Evolutionary conservation across 805 yeast genomes (phyloP), one percentile per base, ranked within the genome.

Genomic region (Zygoascus biomembranicola): DNA sequence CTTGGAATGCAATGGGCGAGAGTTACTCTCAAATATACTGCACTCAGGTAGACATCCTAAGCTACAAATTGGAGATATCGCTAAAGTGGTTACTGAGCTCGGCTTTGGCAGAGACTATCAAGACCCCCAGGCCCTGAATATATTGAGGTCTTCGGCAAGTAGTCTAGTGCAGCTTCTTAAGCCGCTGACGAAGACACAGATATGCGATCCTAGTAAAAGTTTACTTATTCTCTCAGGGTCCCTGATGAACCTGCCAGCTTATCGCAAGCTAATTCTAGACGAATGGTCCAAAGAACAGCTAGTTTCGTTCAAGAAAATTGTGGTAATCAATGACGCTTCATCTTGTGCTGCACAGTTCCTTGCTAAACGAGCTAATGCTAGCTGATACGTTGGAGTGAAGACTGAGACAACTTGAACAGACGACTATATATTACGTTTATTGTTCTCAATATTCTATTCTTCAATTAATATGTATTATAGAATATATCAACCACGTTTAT

Each of bases 141-240:
- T 50, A 2, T 16, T 50, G 49, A 23, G 19, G 5, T 32, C 51
- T 2, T 32, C 43, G 4, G 51, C 51, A 2, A 37, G 11, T 8
- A 14, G n/a, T 20, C 8, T 39, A 9, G 51, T 23, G 4, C 32
- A 48, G 44, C 39, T 35, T 5, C 6, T 48, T 9, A n/a, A 8
- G 20, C 52, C 52, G 10, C 46, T 50, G 20, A 16, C 32, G 4
- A 19, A 41, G 18, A n/a, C 4, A 5, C 32, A 16, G 20, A n/a
- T 50, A 2, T 47, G 50, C 20, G 52, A 50, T 39, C 52, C 52
- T n/a, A 20, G n/a, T 8, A 41, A 43, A 8, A 28, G 35, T 8
- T 18, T 20, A 3, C 52, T 50, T 16, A 43, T 50, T 23, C 52
- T 50, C 8, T 37, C 52, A 8, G 52, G 52, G 5, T 20, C 47